Evolutionary conservation across 768 basidiomycete genomes (phyloP).

Genomic region (Boletus fagicola): DNA sequence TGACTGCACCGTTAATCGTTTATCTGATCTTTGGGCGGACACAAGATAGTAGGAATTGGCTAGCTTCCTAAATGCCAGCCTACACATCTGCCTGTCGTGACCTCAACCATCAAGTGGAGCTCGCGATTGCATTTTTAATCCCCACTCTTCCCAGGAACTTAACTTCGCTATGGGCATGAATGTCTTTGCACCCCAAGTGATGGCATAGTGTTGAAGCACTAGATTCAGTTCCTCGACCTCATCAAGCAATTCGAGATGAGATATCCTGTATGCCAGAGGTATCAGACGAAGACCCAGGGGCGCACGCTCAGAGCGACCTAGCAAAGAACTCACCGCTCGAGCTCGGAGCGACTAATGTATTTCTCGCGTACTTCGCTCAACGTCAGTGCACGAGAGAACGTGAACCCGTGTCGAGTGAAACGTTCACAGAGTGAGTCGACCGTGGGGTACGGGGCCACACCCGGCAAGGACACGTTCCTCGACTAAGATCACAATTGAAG

Average conservation of each 20-base stretch:
- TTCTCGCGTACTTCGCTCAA: slow-evolving; percentile 43
- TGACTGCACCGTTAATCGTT: not conserved
- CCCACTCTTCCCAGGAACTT: slow-evolving; percentile 19
- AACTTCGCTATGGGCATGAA: not conserved
- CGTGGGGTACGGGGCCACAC: slow-evolving; percentile 61
- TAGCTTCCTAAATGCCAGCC: not conserved
- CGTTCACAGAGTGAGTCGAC: slow-evolving; percentile 53
- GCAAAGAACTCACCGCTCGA: slow-evolving; percentile 42
- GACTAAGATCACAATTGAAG: slow-evolving; percentile 40
- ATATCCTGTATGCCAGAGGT: slow-evolving; percentile 49
- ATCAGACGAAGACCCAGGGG: not conserved
- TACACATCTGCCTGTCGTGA: too few relatives aligned
- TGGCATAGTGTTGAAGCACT: slow-evolving; percentile 42
- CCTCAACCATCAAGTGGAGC: not conserved
- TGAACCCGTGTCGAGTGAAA: slow-evolving; percentile 57
- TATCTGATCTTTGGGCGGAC: not conserved
- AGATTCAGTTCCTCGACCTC: slow-evolving; percentile 95
- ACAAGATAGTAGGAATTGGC: not conserved
- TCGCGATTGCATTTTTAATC: not conserved
- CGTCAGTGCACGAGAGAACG: slow-evolving; percentile 12
- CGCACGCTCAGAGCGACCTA: not conserved
- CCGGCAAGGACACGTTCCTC: slow-evolving; percentile 72
- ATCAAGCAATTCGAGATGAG: slow-evolving; percentile 81
- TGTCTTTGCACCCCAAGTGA: slow-evolving; percentile 58
- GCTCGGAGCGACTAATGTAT: slow-evolving; percentile 38